Conservation (phyloP, 768 basidiomycete species). For the Xerocomus spinulosus region DNA sequence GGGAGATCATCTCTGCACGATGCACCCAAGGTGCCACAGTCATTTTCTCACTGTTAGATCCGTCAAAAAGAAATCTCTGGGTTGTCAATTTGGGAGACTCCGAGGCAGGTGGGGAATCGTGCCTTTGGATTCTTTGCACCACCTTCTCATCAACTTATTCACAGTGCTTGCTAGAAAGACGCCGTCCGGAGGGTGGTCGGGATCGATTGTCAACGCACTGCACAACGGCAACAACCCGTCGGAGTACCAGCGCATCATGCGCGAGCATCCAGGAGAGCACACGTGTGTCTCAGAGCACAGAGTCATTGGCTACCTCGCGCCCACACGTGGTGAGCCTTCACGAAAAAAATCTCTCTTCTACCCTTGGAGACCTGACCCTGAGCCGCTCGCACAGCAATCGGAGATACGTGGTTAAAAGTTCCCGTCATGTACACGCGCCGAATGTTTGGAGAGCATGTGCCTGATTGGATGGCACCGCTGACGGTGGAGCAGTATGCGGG, state of each 20-base stretch:
- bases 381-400: constrained; percentile 25
- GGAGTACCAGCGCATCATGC: constrained; percentile 26
- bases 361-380: constrained; percentile 15
- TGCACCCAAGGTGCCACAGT: constrained; percentile 33
- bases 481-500: constrained; percentile 21
- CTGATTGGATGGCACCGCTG: constrained; percentile 23
- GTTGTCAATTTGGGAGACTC: constrained; percentile 34
- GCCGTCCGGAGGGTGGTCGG: constrained; percentile 18
- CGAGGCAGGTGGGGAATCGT: constrained; percentile 26
- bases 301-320: constrained; percentile 37
- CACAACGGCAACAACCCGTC: constrained; percentile 30
- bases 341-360: neutral
- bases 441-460: constrained; percentile 22
- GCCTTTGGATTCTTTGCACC: neutral
- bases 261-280: constrained; percentile 30
- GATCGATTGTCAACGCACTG: constrained; percentile 21
- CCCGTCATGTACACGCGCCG: constrained; percentile 31
- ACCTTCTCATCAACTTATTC: constrained; percentile 1
- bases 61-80: constrained; percentile 28
- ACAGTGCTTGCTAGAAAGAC: constrained; percentile 22
- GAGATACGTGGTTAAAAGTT: constrained; percentile 34
- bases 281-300: constrained; percentile 29
- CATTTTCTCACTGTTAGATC: constrained; percentile 31
- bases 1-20: constrained; percentile 31
- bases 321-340: constrained; percentile 32